phyloP scores from a whole-genome alignment of 2,329 filamentous ascomycete genomes.

The Exophiala dermatitidis region DNA sequence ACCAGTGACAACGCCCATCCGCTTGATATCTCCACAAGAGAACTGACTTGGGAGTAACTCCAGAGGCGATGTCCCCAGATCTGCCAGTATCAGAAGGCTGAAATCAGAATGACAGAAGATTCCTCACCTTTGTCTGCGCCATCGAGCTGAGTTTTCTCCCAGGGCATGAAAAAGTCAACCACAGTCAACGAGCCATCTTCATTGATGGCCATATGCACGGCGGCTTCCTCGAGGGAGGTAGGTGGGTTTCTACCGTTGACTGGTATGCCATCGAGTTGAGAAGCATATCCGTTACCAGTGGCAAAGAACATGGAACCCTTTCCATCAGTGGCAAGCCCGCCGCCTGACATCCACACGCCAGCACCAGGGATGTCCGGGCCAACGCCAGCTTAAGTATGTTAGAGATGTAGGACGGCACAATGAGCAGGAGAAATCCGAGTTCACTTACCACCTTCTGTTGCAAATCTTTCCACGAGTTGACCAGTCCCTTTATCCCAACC shows the following conservation, averaged over 20 bases:
- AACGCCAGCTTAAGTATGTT: constrained; percentile 13
- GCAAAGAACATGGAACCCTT: constrained; percentile 13
- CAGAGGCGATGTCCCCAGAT: constrained; percentile 38
- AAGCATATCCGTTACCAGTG: constrained; percentile 29
- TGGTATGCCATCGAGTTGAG: constrained; percentile 28
- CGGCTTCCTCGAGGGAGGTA: constrained; percentile 28
- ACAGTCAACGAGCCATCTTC: constrained; percentile 37
- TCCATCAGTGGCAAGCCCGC: constrained; percentile 26
- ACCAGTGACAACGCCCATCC: constrained; percentile 46
- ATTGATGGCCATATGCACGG: constrained; percentile 23
- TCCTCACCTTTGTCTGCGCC: constrained; percentile 39
- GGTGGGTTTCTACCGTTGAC: constrained; percentile 27
- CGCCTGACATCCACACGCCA: constrained; percentile 29
- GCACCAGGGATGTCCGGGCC: constrained; percentile 17
- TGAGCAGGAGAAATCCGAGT: no score
- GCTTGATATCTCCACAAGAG: constrained; percentile 31
- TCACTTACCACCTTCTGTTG: constrained; percentile 19
- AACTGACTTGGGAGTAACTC: constrained; percentile 21
- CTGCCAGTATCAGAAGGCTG: constrained; percentile 22
- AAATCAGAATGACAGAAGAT: background rate
- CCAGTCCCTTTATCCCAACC: constrained; percentile 37
- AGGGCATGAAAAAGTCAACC: constrained; percentile 51
- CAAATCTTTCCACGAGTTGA: constrained; percentile 19
- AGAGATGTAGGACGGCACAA: background rate
- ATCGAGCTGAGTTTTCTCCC: constrained; percentile 45